phyloP scores from a whole-genome alignment of 2,329 filamentous ascomycete species.

The Hysterium pulicare region DNA sequence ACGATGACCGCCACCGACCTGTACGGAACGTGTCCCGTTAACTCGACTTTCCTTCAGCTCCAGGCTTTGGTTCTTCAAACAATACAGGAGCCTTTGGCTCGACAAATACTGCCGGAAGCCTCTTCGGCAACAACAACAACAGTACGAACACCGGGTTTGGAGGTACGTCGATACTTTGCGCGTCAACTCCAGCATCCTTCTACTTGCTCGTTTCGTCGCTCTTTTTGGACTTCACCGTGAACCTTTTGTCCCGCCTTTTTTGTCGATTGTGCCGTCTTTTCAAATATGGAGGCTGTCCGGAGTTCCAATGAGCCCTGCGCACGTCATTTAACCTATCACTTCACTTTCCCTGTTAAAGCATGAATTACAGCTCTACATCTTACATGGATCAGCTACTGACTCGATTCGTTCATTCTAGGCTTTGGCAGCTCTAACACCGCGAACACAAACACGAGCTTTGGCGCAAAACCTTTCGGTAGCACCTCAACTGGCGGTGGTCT shows the following conservation, averaged over 20 bases:
- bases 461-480: conserved; percentile 44
- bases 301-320: no score
- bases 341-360: no score
- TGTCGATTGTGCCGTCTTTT: background rate
- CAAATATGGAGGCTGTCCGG: no score
- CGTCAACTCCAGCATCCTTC: conserved; percentile 20
- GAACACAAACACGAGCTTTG: conserved; percentile 30
- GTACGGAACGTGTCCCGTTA: conserved; percentile 33
- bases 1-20: conserved; percentile 22
- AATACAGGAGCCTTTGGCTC: conserved; percentile 25
- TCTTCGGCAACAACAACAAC: conserved; percentile 31
- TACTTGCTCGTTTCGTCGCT: conserved; percentile 5
- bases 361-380: no score
- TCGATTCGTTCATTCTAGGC: conserved; percentile 20
- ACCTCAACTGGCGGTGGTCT: conserved; percentile 36
- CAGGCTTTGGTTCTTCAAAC: conserved; percentile 17
- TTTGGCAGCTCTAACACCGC: conserved; percentile 37
- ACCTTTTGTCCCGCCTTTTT: background rate
- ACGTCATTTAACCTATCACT: no score
- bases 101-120: conserved; percentile 26
- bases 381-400: conserved; percentile 23
- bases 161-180: conserved; percentile 37
- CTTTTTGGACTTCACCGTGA: conserved; percentile 5
- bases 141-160: conserved; percentile 27
- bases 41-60: conserved; percentile 39